Evolutionary conservation across 805 yeast species (phyloP).

Genomic region (Nakazawaea ernobii): DNA sequence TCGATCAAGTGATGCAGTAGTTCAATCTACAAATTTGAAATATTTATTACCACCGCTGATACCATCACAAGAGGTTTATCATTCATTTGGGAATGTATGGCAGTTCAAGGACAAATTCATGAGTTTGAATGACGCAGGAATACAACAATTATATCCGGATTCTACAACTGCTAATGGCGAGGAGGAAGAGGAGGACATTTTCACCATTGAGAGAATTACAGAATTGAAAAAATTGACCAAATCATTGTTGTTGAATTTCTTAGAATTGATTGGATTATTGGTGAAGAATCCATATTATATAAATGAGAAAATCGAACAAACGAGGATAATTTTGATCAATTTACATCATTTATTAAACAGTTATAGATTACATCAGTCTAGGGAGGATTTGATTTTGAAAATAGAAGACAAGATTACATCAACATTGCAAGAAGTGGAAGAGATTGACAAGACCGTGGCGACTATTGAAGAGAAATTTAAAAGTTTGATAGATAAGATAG

Average conservation of each 20-base stretch:
- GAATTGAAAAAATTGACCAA: constrained; percentile 78
- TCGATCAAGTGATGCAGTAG: constrained; percentile 14
- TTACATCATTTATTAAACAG: constrained; percentile 89
- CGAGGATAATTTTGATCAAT: constrained; percentile 76
- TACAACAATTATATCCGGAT: constrained; percentile 59
- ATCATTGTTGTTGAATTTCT: constrained; percentile 71
- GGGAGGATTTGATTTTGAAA: constrained; percentile 79
- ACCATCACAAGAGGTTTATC: constrained; percentile 60
- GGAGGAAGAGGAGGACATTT: constrained; percentile 28
- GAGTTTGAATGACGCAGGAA: constrained; percentile 68
- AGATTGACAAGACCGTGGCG: constrained; percentile 2
- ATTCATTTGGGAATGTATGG: constrained; percentile 92
- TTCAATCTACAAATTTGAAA: constrained; percentile 34
- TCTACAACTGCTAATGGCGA: constrained; percentile 9
- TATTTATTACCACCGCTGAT: constrained; percentile 60
- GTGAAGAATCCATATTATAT: constrained; percentile 64
- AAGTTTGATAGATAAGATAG: constrained; percentile 1
- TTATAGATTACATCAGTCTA: constrained; percentile 91
- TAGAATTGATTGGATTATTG: constrained; percentile 77
- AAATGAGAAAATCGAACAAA: constrained; percentile 62
- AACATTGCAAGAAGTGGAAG: constrained; percentile 6
- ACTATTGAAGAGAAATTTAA: constrained; percentile 6
- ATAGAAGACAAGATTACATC: constrained; percentile 57
- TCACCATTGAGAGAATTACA: constrained; percentile 49
- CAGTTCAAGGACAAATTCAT: constrained; percentile 73